Base-by-base conservation (phyloP, 2,329 filamentous ascomycete genomes). In the Colletotrichum eremochloae region DNA sequence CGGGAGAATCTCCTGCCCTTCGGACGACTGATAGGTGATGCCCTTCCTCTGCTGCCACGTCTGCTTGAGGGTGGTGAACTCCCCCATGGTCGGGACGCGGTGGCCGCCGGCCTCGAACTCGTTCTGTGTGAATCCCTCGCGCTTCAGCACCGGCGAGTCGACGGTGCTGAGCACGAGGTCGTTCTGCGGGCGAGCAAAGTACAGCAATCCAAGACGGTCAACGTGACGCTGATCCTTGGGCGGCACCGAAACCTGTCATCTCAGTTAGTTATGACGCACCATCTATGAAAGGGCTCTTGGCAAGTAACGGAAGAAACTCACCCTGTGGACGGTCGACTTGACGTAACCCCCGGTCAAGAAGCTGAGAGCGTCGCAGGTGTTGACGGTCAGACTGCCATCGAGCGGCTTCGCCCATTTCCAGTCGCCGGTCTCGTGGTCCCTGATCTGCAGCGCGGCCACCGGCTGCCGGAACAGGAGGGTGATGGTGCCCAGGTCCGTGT, bases 391-490 rank as follows among this genome's bases (percentile, higher is more conserved):
- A 0, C 84, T 87, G 0, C 84, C 86, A 8, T 86, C 81, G 2
- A 86, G 82, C 0, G 86, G 84, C 29, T 81, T 82, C 0, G 86
- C 86, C 80, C 83, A 88, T 50, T 85, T 87, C 86, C 87, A 88
- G 3, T 84, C 71, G 1, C 82, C 82, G 0, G 84, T 81, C 0
- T 83, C 79, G n/a, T 84, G 83, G 24, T 86, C 84, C 36, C 76
- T 77, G 60, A 90, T 87, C 75, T 91, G 88, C 1, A 90, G 81
- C 0, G 85, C 88, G 0, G 88, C 87, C 1, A 90, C 85, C 0
- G 88, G 89, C 72, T 90, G 89, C 0, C 88, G 82, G 81, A 91
- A 90, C 0, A 90, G 82, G 3, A 90, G 79, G 0, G 88, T 90
- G 0, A 90, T 81, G 0, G 86, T 86, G 0, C 88, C 88, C 0